Evolutionary conservation across 1,139 yeast genomes (phyloP).

Genomic region (Saccharomyces hybrid): DNA sequence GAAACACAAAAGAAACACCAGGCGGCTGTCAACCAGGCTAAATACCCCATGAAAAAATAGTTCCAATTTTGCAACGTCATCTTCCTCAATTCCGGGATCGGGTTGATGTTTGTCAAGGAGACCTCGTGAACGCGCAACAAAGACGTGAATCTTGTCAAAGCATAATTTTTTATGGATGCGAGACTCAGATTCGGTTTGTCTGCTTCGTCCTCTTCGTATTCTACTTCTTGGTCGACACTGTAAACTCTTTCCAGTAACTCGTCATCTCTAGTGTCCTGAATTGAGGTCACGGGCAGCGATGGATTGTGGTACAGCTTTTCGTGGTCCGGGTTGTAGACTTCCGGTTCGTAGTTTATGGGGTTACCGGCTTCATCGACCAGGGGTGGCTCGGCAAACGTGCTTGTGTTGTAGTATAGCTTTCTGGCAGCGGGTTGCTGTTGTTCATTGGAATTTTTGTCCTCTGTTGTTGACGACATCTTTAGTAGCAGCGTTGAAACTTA

Average conservation of each 20-base stretch:
- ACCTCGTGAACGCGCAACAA: slow-evolving; percentile 2
- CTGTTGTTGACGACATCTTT: neutral
- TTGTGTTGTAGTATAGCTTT: slow-evolving; percentile 1
- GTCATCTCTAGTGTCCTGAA: slow-evolving; percentile 7
- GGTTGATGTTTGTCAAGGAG: slow-evolving; percentile 27
- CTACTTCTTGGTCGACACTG: slow-evolving; percentile 6
- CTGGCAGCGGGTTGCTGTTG: neutral
- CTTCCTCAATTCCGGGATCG: slow-evolving; percentile 31
- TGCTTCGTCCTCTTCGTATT: slow-evolving; percentile 11
- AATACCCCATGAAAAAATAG: slow-evolving; percentile 40
- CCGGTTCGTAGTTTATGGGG: slow-evolving; percentile 2
- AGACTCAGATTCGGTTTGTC: slow-evolving; percentile 25
- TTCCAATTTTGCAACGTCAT: slow-evolving; percentile 37
- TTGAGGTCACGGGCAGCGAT: slow-evolving; percentile 8
- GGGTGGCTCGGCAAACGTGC: slow-evolving; percentile 3
- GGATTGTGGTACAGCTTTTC: slow-evolving; percentile 8
- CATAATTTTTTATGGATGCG: slow-evolving; percentile 6
- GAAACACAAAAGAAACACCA: slow-evolving; percentile 49
- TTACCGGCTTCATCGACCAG: slow-evolving; percentile 4
- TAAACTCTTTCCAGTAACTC: slow-evolving; percentile 8
- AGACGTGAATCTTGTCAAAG: neutral
- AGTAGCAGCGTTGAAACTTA: neutral
- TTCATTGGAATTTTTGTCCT: neutral
- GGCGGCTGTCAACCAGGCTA: slow-evolving; percentile 48
- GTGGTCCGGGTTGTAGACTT: slow-evolving; percentile 2